Evolutionary conservation across 306 rosid species (phyloP).

Genomic region (Lathyrus oleraceus): DNA sequence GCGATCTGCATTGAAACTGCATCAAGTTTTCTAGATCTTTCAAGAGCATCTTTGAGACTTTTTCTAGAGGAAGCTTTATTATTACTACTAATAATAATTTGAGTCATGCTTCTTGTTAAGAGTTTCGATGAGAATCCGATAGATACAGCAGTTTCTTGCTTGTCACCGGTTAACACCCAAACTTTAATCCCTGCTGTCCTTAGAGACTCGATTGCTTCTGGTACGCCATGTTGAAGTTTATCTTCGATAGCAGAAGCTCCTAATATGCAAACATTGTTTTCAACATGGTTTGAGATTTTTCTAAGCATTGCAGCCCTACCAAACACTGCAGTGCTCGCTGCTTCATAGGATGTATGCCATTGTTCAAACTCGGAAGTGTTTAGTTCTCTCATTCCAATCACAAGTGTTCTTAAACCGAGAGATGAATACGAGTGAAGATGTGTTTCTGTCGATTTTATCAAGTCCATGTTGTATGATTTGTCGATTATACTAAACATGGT

Average conservation of each 20-base stretch:
- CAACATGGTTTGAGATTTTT: slow-evolving; percentile 64
- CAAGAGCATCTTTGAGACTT: slow-evolving; percentile 74
- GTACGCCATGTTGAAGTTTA: slow-evolving; percentile 89
- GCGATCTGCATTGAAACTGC: slow-evolving; percentile 47
- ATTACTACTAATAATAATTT: slow-evolving; percentile 68
- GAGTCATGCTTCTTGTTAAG: slow-evolving; percentile 75
- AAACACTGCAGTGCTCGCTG: slow-evolving; percentile 77
- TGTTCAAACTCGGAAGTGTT: slow-evolving; percentile 63
- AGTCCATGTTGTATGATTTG: slow-evolving; percentile 48
- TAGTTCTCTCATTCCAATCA: slow-evolving; percentile 75
- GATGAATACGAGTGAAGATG: slow-evolving; percentile 87
- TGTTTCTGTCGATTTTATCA: slow-evolving; percentile 56
- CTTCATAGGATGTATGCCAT: slow-evolving; percentile 82
- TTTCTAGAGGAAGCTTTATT: slow-evolving; percentile 67
- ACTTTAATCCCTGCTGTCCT: slow-evolving; percentile 82
- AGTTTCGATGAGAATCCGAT: slow-evolving; percentile 95
- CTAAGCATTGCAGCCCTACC: slow-evolving; percentile 79
- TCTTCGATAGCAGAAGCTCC: too few species aligned
- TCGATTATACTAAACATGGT: slow-evolving; percentile 70
- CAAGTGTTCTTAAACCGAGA: slow-evolving; percentile 86
- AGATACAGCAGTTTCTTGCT: slow-evolving; percentile 96
- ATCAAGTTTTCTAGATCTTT: slow-evolving; percentile 57
- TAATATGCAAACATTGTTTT: slow-evolving; percentile 61
- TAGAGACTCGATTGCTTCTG: slow-evolving; percentile 88
- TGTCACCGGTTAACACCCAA: slow-evolving; percentile 98